Conservation (phyloP, 2,329 filamentous ascomycete species). For the Ophiocordyceps australis region DNA sequence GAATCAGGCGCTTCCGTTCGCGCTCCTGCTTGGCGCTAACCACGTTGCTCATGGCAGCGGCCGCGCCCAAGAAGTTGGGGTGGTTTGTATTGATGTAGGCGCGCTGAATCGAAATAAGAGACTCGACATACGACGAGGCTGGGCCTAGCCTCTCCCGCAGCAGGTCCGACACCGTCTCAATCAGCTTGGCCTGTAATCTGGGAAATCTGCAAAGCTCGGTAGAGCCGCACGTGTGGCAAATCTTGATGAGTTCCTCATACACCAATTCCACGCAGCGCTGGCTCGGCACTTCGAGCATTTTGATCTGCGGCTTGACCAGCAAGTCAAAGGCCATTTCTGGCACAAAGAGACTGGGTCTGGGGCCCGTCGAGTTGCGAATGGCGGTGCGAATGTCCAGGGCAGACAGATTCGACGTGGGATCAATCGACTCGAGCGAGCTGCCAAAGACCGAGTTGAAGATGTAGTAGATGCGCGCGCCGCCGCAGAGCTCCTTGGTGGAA, state of each 20-base stretch:
- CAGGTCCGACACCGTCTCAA: constrained; percentile 93
- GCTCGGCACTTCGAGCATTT: constrained; percentile 83
- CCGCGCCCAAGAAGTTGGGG: constrained; percentile 92
- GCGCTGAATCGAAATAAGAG: constrained; percentile 88
- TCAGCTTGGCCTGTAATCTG: constrained; percentile 85
- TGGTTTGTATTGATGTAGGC: constrained; percentile 99
- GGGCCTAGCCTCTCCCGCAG: constrained; percentile 83
- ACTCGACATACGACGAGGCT: constrained; percentile 81
- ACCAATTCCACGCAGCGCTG: constrained; percentile 95
- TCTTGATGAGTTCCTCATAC: constrained; percentile 98
- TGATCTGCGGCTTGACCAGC: constrained; percentile 95
- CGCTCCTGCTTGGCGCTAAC: constrained; percentile 90
- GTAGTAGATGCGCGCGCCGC: constrained; percentile 91
- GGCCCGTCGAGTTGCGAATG: constrained; percentile 94
- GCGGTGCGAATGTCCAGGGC: constrained; percentile 91
- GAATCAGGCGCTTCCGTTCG: constrained; percentile 62
- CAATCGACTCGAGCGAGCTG: constrained; percentile 87
- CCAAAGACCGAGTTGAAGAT: constrained; percentile 99
- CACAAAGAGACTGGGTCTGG: constrained; percentile 87
- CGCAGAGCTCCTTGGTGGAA: constrained; percentile 92
- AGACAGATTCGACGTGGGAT: constrained; percentile 88
- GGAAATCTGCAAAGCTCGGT: constrained; percentile 87
- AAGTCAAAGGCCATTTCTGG: constrained; percentile 96
- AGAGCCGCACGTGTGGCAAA: constrained; percentile 95
- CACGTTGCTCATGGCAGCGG: constrained; percentile 92